Evolutionary conservation across 75 land plant species (phyloP), one percentile per base, ranked within the genome.

Genomic region (Cupressus sempervirens): DNA sequence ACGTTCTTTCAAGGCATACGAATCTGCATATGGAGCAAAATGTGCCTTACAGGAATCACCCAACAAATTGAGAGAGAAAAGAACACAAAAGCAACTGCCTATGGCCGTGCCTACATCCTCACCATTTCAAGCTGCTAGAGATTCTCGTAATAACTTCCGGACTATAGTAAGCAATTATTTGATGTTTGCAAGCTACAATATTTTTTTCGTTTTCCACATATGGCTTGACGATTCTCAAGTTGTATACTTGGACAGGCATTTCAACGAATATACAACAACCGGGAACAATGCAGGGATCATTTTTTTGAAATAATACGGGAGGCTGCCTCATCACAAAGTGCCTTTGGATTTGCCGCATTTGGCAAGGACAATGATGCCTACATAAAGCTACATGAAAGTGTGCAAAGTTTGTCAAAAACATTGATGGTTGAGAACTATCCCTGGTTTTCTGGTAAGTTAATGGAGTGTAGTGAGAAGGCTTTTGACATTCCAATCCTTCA

Each of bases 221-320:
- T 77, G 38, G 48, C 29, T 26, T 7, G 46, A 43, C 45, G 10
- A 77, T 3, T 77, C 29, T 77, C 9, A 41, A 41, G 11, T 77
- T 40, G 40, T 41, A 62, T 29, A 76, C 73, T 20, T n/a, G 73
- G 77, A 46, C 73, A 89, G 90, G 86, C 88, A 53, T 79, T 76
- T 53, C 90, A 89, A 75, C 82, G 81, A 73, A 68, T 85, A 82
- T 89, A 89, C 77, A 89, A 89, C 75, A 89, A 89, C 62, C 85
- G 90, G 40, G 90, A 89, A 81, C 86, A 75, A 8, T 89, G 90
- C 65, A 83, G 90, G 45, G 90, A 89, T 65, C 84, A 87, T 9
- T 89, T 89, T 84, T 89, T 87, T 89, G 83, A 89, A 56, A 89
- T 89, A 36, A 82, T 89, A 35, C 62, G 89, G 56, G 89, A 87